Conservation (phyloP, 768 basidiomycete species). For the Lentinula sp. region DNA sequence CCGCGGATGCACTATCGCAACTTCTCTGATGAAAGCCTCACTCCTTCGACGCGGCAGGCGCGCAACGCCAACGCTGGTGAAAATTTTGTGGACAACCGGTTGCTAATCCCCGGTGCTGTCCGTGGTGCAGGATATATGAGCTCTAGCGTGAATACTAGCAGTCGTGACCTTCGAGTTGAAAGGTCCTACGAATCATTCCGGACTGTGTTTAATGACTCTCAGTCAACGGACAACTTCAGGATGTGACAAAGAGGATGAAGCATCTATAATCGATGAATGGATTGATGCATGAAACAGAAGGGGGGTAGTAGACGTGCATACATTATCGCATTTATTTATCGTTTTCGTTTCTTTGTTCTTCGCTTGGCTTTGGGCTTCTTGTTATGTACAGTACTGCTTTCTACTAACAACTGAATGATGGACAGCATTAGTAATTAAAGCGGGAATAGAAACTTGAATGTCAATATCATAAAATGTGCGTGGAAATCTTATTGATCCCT, state of each 20-base stretch:
- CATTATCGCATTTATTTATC: not conserved
- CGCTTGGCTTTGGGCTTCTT: not conserved
- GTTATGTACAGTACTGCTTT: not conserved
- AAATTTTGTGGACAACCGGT: not conserved
- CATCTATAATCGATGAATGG: too few relatives aligned
- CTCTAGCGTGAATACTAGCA: not conserved
- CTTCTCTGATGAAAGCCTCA: conserved; percentile 12
- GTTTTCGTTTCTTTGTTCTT: not conserved
- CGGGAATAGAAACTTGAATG: too few relatives aligned
- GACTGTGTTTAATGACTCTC: not conserved
- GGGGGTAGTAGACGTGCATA: not conserved
- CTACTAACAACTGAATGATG: too few relatives aligned
- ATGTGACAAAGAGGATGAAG: not conserved
- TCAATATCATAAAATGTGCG: too few relatives aligned
- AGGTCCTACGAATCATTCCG: not conserved
- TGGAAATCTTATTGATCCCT: too few relatives aligned
- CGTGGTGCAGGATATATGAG: conserved; percentile 14
- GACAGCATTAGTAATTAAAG: too few relatives aligned
- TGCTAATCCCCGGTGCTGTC: conserved; percentile 15
- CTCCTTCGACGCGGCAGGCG: not conserved
- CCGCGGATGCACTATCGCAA: conserved; percentile 2
- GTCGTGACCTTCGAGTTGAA: not conserved
- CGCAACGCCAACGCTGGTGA: not conserved
- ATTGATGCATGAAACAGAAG: not conserved
- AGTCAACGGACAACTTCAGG: not conserved